Evolutionary conservation across 352 stramenopile species (phyloP), one percentile per base, ranked within the genome.

Genomic region (Globisporangium uncinulatum): DNA sequence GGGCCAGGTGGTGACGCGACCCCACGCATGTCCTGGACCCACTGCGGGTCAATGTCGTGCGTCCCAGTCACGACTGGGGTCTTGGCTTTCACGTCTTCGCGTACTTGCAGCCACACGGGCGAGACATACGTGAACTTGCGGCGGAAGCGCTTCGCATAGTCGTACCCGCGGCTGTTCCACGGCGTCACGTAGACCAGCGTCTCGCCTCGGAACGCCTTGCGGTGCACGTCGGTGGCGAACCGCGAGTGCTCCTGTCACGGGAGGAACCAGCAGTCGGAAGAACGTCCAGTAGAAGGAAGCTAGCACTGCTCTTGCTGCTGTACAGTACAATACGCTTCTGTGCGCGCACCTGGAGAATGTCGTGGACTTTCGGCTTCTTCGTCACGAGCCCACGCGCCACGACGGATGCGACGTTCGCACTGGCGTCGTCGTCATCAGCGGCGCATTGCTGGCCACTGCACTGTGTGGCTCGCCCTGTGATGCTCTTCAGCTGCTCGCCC

Each of bases 51-150:
- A 34, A 92, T 83, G 47, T 92, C 83, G 58, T 93, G 83, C 0
- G 65, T 70, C 3, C 83, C 83, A 3, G 83, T 90, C 56, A 93
- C 62, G 11, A 83, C 69, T 17, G 82, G 78, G 55, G 64, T 61
- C 24, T 76, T 67, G 9, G 36, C 57, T 19, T 73, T 56, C 19
- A 51, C 47, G 42, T 87, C 71, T 53, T 87, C 79, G 32, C 76
- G 75, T 20, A 93, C 63, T 52, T 93, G 83, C n/a, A 90, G 70
- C 83, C 83, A 93, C 65, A 92, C 81, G 42, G 83, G 83, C 57
- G 82, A 70, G 39, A 93, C 76, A 58, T 88, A 92, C 32, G 74
- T 79, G 58, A 93, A 84, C 61, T 90, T 91, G 43, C n/a, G n/a
- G 11, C 77, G 73, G 51, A 89, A 93, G 24, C 62, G 46, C 57